phyloP scores from a whole-genome alignment of 257 asterid genomes.

The Salvia rosmarinus region DNA sequence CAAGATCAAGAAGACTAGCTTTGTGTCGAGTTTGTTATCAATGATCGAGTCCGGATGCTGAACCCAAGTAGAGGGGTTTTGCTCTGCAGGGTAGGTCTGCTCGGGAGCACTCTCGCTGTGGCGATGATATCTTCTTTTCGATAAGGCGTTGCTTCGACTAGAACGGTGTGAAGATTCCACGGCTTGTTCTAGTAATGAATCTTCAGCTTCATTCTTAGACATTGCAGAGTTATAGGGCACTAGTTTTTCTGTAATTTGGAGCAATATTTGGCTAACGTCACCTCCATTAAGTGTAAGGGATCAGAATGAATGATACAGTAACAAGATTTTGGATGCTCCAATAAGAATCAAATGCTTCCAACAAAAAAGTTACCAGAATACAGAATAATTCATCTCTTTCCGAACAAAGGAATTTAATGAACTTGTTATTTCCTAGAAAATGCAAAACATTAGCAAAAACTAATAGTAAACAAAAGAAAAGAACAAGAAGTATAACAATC shows the following conservation, averaged over 20 bases:
- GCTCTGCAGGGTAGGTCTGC: conserved; percentile 30
- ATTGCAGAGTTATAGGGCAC: conserved; percentile 25
- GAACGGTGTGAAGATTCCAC: conserved; percentile 40
- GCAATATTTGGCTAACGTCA: background rate
- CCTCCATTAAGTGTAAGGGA: background rate
- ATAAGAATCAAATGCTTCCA: conserved; percentile 27
- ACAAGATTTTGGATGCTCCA: background rate
- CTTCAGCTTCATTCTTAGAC: conserved; percentile 51
- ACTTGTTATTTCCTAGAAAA: background rate
- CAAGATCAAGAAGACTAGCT: conserved; percentile 44
- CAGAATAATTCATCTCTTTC: background rate
- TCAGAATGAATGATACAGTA: background rate
- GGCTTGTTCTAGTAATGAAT: conserved; percentile 51
- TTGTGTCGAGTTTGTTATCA: conserved; percentile 42
- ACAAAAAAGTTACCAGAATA: conserved; percentile 18
- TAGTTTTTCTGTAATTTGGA: background rate
- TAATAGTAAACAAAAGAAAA: too few species aligned
- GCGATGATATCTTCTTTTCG: conserved; percentile 35
- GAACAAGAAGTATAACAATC: background rate
- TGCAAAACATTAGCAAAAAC: background rate
- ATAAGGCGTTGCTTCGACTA: conserved; percentile 38
- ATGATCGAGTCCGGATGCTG: conserved; percentile 34
- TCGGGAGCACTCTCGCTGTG: conserved; percentile 35
- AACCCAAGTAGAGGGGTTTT: conserved; percentile 14
- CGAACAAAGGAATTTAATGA: background rate